Conservation (phyloP, 2,329 filamentous ascomycete species). For the Dothistroma septosporum region DNA sequence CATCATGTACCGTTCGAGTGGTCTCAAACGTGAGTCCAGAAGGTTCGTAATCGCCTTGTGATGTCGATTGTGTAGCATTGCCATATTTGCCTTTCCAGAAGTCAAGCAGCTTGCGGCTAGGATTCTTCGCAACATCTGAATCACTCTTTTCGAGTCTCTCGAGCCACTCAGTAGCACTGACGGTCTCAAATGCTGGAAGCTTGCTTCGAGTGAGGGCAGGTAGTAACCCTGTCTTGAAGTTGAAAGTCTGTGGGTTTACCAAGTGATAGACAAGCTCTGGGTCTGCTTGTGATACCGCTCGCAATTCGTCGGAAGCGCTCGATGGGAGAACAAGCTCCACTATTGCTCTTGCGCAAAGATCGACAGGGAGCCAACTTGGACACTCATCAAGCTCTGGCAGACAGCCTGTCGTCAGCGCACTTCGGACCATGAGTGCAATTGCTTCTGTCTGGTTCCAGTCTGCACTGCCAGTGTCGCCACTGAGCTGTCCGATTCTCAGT, state of each 20-base stretch:
- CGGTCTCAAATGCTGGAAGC: slow-evolving; percentile 24
- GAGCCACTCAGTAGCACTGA: slow-evolving; percentile 17
- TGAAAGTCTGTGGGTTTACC: slow-evolving; percentile 27
- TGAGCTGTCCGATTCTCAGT: slow-evolving; percentile 30
- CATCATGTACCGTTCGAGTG: slow-evolving; percentile 7
- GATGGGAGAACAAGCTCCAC: slow-evolving; percentile 10
- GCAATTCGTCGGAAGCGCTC: background rate
- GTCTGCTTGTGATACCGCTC: background rate
- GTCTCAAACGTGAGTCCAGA: slow-evolving; percentile 10
- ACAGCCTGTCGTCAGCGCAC: slow-evolving; percentile 36
- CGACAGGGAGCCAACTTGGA: slow-evolving; percentile 47
- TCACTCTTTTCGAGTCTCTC: slow-evolving; percentile 16
- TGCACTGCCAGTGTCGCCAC: slow-evolving; percentile 23
- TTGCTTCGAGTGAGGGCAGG: slow-evolving; percentile 19
- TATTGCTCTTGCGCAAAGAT: slow-evolving; percentile 35
- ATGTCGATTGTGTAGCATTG: background rate
- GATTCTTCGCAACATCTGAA: slow-evolving; percentile 23
- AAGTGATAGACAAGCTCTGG: slow-evolving; percentile 35
- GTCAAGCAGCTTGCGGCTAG: slow-evolving; percentile 30
- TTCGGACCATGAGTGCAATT: slow-evolving; percentile 42
- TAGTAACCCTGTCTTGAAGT: slow-evolving; percentile 23
- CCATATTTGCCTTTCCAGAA: slow-evolving; percentile 25
- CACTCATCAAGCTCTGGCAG: slow-evolving; percentile 38
- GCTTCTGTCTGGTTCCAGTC: slow-evolving; percentile 44
- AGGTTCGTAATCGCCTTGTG: slow-evolving; percentile 1